Percentiles rank a stretch among this genome's conserved stretches.
These are phyloP conservation scores for Chaetomium olivaceum DNA, from an alignment of 2,329 filamentous ascomycete genomes.

Conservation along the genomic window DNA sequence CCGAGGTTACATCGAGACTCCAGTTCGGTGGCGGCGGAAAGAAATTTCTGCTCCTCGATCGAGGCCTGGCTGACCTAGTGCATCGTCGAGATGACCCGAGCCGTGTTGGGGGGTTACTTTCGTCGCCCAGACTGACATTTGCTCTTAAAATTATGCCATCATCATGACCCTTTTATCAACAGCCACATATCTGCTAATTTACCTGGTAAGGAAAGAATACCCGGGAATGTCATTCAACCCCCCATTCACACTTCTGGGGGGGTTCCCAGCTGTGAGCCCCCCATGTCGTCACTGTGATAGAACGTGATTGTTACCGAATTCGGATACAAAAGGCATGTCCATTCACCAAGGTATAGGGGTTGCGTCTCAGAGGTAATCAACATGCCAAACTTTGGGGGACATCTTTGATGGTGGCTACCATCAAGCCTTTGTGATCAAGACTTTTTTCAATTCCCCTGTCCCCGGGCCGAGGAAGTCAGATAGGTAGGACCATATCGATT, in stretches of 20 bases:
- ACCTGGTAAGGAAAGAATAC: not conserved
- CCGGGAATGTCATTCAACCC: not conserved
- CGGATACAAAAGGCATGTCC: no score
- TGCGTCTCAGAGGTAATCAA: no score
- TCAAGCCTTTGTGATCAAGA: no score
- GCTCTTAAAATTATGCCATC: not conserved
- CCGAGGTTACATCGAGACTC: slow-evolving; percentile 13
- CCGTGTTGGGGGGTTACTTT: not conserved
- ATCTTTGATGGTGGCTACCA: no score
- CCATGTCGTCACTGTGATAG: no score
- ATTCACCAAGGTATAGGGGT: no score
- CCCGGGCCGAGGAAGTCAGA: no score
- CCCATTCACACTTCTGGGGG: not conserved
- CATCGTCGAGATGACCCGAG: not conserved
- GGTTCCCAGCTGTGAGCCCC: not conserved
- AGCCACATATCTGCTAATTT: not conserved
- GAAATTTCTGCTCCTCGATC: slow-evolving; percentile 1
- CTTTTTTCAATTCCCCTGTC: no score
- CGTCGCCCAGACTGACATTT: not conserved
- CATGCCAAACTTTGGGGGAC: no score
- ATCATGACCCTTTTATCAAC: not conserved
- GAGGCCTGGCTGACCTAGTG: not conserved
- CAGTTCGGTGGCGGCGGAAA: not conserved
- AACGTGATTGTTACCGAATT: no score
- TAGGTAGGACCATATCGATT: no score